These are phyloP conservation scores for Cadophora gregata DNA, from an alignment of 2,329 filamentous ascomycete genomes.

Conservation along the genomic window DNA sequence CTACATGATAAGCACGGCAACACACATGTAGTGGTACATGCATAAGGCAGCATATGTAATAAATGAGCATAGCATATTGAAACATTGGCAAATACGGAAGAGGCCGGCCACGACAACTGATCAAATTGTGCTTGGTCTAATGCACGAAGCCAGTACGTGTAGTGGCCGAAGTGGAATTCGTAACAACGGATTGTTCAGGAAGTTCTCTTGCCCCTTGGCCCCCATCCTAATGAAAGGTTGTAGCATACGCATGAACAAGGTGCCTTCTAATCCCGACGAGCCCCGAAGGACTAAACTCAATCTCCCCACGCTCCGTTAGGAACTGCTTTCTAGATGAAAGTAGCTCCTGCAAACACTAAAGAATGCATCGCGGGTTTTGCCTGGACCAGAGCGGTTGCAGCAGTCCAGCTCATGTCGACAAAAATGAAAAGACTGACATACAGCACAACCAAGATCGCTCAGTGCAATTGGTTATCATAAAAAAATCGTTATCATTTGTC, in stretches of 20 bases:
- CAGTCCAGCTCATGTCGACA: background rate
- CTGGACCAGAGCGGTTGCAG: background rate
- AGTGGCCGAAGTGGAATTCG: no score
- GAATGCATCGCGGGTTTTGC: slow-evolving; percentile 73
- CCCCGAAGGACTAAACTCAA: slow-evolving; percentile 38
- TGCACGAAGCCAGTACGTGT: no score
- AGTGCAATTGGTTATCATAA: slow-evolving; percentile 5
- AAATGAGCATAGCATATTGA: background rate
- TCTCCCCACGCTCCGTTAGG: slow-evolving; percentile 86
- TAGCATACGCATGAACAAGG: slow-evolving; percentile 43
- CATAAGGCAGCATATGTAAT: background rate
- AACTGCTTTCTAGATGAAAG: slow-evolving; percentile 69
- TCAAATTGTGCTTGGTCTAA: background rate
- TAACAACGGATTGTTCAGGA: slow-evolving; percentile 40
- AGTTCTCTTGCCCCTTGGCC: slow-evolving; percentile 45
- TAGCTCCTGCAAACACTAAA: slow-evolving; percentile 74
- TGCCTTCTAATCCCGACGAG: slow-evolving; percentile 44
- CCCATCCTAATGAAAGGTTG: slow-evolving; percentile 42
- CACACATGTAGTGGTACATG: background rate
- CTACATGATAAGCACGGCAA: background rate
- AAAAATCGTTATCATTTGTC: slow-evolving; percentile 19
- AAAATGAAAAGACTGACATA: background rate
- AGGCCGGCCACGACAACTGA: background rate
- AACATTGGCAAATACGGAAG: background rate
- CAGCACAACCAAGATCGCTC: slow-evolving; percentile 4